Base-by-base conservation (phyloP, 192 early-diverging fungal species). In the Coemansia sp. region DNA sequence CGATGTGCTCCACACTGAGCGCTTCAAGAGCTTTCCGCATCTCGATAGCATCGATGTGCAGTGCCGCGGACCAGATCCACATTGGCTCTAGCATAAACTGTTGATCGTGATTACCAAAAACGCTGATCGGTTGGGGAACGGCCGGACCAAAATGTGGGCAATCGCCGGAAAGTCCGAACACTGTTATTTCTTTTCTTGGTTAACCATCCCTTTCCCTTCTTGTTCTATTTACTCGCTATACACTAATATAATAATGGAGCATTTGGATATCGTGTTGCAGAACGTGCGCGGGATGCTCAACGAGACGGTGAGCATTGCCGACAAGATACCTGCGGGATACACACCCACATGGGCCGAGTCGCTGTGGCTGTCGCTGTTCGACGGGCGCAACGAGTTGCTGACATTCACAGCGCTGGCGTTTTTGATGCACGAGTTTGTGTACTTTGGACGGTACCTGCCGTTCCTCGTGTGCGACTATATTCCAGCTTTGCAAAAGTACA, bases 361-460 rank as follows among this genome's bases (percentile, higher is more conserved):
- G n/a, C 57, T 83, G 26, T 92, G 90, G 90, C 67, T 81, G 43
- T 69, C 82, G 32, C 2, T 88, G 53, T 92, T 88, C 49, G 86
- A 85, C 23, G 89, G 84, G 23, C 88, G 85, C 59, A 88, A 90
- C 68, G 88, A 90, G 62, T 69, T 85, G 51, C 48, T 93, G 45
- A 87, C 87, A 29, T 88, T 91, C 11, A 86, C 90, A 22, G 56
- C 90, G 13, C 73, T 94, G 41, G 80, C 91, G 38, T 94, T 98
- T 73, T 27, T 86, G 27, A 87, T 92, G 84, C 94, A 98, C 84
- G 92, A 98, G 78, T 51, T 91, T 41, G 92, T 94, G 59, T 96
- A 93, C 80, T 96, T 94, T 83, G 89, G 87, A n/a, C 89, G 94
- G 22, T 94, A 88, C 74, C 24, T 94, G n/a, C 95, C 95, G 23